Evolutionary conservation across 2,329 filamentous ascomycete species (phyloP).

Genomic region (Lizonia empirigonia): DNA sequence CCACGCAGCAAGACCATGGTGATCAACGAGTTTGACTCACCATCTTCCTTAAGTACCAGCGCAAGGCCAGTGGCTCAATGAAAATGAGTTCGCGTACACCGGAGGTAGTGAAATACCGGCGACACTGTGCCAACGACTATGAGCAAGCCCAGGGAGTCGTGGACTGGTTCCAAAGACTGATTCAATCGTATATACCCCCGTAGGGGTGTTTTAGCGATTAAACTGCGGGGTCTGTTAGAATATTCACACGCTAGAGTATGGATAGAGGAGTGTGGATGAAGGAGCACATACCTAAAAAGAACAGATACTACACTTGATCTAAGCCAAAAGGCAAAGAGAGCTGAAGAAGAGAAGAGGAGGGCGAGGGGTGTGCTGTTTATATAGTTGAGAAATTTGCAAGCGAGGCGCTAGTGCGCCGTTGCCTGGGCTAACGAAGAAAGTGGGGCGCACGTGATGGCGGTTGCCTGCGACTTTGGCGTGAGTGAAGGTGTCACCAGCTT

Average conservation of each 20-base stretch:
- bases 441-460: not conserved
- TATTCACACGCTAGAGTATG: no score
- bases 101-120: conserved; percentile 12
- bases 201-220: conserved; percentile 8
- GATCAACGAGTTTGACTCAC: conserved; percentile 32
- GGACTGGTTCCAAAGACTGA: conserved; percentile 6
- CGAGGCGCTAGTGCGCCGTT: not conserved
- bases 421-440: not conserved
- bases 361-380: conserved; percentile 8
- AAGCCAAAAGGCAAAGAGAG: conserved; percentile 21
- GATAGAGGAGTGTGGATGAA: no score
- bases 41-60: conserved; percentile 5
- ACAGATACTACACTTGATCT: conserved; percentile 16
- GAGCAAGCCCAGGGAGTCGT: conserved; percentile 17
- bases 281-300: no score
- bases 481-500: no score
- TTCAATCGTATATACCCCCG: conserved; percentile 3
- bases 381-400: not conserved
- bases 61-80: not conserved
- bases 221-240: no score
- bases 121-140: conserved; percentile 17
- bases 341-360: conserved; percentile 12
- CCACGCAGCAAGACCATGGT: not conserved
- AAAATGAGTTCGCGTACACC: conserved; percentile 11
- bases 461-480: no score